Percentiles rank a stretch among this genome's conserved stretches.
phyloP scores from a whole-genome alignment of 2,329 filamentous ascomycete species.

The Penicillium crustosum region DNA sequence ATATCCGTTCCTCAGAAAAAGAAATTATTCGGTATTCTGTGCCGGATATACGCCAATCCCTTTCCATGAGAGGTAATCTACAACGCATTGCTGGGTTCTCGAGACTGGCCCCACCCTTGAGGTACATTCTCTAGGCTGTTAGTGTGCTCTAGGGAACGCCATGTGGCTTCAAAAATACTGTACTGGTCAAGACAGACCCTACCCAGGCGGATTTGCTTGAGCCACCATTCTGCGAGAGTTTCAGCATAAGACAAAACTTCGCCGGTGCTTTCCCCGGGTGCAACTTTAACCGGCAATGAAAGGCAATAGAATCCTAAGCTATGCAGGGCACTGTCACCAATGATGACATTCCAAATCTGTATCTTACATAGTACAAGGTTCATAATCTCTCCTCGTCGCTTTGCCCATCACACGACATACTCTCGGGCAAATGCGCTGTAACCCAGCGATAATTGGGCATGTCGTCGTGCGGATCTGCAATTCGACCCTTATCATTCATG shows the following conservation, averaged over 20 bases:
- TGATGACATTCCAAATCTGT: not conserved
- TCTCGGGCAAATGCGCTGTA: not conserved
- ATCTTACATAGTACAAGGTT: not conserved
- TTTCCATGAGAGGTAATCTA: not conserved
- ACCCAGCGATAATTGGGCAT: not conserved
- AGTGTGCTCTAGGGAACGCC: not conserved
- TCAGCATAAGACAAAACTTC: not conserved
- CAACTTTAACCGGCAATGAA: not conserved
- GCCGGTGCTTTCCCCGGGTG: too few relatives aligned
- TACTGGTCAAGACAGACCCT: conserved; percentile 2
- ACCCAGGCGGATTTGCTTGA: not conserved
- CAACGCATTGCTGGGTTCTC: not conserved
- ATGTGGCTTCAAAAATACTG: not conserved
- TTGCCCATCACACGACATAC: not conserved
- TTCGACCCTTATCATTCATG: not conserved
- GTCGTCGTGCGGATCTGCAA: not conserved
- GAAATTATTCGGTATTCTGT: not conserved
- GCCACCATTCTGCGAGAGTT: not conserved
- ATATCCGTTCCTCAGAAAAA: not conserved
- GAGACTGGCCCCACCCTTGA: not conserved
- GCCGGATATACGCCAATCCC: not conserved
- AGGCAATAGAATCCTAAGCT: not conserved
- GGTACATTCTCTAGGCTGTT: not conserved
- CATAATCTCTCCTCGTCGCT: conserved; percentile 1
- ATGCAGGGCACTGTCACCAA: not conserved